Percentiles rank a stretch among this genome's conserved stretches.
Conservation (phyloP, 345 rosid species). For the Populus pruinosa region DNA sequence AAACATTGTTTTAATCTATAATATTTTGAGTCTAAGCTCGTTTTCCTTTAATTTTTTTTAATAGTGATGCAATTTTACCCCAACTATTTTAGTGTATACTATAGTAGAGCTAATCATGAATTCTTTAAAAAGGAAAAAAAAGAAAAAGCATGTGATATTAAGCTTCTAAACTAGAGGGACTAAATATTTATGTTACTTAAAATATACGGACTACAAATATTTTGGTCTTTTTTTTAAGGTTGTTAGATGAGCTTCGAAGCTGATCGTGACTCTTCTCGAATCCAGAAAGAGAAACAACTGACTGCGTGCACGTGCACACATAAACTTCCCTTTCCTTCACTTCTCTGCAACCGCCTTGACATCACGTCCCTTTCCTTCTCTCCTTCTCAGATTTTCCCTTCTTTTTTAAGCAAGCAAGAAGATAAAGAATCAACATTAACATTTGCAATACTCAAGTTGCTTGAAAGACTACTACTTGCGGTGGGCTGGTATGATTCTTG, state of each 20-base stretch:
- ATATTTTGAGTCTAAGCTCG: too few species aligned
- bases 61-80: too few species aligned
- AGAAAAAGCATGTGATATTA: too few species aligned
- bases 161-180: too few species aligned
- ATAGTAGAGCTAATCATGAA: too few species aligned
- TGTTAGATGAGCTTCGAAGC: not conserved
- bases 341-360: slow-evolving; percentile 24
- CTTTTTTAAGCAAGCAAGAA: not conserved
- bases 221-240: slow-evolving; percentile 4
- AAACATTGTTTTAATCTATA: too few species aligned
- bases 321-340: slow-evolving; percentile 10
- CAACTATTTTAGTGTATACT: too few species aligned
- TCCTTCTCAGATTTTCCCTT: not conserved
- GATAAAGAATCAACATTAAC: too few species aligned
- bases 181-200: too few species aligned
- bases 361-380: slow-evolving; percentile 6
- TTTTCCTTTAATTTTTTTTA: too few species aligned
- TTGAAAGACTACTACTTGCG: slow-evolving; percentile 6
- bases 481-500: slow-evolving; percentile 33
- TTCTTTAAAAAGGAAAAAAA: too few species aligned
- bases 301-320: not conserved
- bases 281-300: not conserved
- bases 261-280: slow-evolving; percentile 2
- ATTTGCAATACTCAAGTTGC: not conserved
- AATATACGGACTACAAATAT: too few species aligned